These are phyloP conservation scores for Trichoderma sp. DNA, from an alignment of 2,329 filamentous ascomycete genomes.

Conservation along the genomic window DNA sequence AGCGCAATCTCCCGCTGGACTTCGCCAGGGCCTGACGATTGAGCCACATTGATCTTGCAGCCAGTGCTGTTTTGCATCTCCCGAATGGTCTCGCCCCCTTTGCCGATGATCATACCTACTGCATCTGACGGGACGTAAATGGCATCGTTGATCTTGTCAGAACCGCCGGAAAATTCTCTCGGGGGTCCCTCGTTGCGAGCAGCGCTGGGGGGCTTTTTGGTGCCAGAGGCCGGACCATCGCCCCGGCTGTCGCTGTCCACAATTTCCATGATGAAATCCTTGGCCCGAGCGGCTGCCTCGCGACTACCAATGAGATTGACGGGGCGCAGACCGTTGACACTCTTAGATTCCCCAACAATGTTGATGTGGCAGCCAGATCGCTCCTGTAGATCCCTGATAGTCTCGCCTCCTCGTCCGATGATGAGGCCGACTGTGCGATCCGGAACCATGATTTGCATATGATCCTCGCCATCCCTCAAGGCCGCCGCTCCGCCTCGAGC, in stretches of 20 bases:
- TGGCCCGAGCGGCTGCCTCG: conserved; percentile 73
- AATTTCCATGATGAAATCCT: conserved; percentile 89
- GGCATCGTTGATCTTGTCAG: conserved; percentile 76
- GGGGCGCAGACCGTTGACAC: conserved; percentile 82
- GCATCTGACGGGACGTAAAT: conserved; percentile 88
- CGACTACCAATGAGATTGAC: conserved; percentile 85
- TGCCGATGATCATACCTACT: conserved; percentile 95
- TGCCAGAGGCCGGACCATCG: conserved; percentile 39
- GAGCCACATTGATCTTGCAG: conserved; percentile 94
- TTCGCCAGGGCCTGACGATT: conserved; percentile 74
- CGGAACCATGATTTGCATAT: conserved; percentile 90
- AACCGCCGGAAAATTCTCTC: conserved; percentile 43
- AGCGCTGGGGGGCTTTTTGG: conserved; percentile 32
- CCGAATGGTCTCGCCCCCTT: conserved; percentile 90
- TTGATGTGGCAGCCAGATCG: conserved; percentile 93
- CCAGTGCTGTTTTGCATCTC: conserved; percentile 87
- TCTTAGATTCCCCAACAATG: conserved; percentile 91
- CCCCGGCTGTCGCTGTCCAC: conserved; percentile 84
- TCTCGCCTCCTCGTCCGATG: conserved; percentile 91
- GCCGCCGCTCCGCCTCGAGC: conserved; percentile 45
- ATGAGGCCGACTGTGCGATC: conserved; percentile 91
- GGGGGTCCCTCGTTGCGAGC: conserved; percentile 36
- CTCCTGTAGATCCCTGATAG: conserved; percentile 89
- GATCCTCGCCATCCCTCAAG: conserved; percentile 78
- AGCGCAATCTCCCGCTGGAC: conserved; percentile 84